Percentiles rank a stretch among this genome's conserved stretches.
Evolutionary conservation across 139 green algal genomes (phyloP).

Genomic region (Tetradesmus obliquus): DNA sequence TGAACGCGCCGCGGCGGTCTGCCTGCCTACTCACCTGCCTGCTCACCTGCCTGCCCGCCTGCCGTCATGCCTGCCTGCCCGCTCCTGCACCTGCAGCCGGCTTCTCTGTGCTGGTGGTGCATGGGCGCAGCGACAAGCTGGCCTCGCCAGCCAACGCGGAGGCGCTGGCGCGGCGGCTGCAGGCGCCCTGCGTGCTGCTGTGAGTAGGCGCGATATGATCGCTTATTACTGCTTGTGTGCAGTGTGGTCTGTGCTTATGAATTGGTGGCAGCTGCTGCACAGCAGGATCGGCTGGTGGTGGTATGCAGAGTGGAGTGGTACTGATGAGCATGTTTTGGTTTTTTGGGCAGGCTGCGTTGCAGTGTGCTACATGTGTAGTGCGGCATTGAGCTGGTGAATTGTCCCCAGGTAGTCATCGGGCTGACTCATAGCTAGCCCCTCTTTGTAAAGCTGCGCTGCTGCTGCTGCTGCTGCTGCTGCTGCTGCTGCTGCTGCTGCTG

Average conservation of each 20-base stretch:
- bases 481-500: neutral
- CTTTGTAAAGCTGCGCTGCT: neutral
- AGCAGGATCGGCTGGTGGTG: no score
- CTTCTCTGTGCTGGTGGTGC: conserved; percentile 63
- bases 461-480: neutral
- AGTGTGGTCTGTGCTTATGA: neutral
- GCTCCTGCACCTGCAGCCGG: neutral
- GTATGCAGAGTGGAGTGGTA: no score
- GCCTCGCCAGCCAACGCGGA: conserved; percentile 57
- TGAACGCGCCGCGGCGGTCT: no score
- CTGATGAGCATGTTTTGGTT: no score
- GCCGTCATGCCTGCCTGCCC: neutral
- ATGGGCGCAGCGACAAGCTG: conserved; percentile 67
- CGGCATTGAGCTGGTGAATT: neutral
- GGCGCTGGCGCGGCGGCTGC: conserved; percentile 48
- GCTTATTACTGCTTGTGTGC: no score
- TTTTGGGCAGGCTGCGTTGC: no score
- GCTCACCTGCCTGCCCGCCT: neutral
- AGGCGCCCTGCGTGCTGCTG: conserved; percentile 47
- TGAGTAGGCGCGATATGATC: neutral
- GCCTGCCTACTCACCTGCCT: neutral
- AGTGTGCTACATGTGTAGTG: neutral
- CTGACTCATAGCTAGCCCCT: neutral
- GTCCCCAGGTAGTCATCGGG: no score
- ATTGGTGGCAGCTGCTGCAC: neutral